Evolutionary conservation across 2,329 filamentous ascomycete species (phyloP), one percentile per base, ranked within the genome.

Genomic region (Colletotrichum spinosum): DNA sequence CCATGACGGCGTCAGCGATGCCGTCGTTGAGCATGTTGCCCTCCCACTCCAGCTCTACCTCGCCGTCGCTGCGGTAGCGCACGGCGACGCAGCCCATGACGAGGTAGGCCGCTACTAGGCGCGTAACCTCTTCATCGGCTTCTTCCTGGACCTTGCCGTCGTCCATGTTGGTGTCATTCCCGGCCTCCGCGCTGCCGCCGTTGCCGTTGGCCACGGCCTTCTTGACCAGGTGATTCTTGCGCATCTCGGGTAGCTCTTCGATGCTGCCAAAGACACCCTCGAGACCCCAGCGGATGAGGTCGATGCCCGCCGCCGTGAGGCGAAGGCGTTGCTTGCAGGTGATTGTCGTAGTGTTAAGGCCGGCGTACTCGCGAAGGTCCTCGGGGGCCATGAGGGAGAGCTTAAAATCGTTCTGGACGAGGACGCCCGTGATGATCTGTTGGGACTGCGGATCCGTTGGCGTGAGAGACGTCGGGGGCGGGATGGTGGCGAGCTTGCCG

Each of bases 371-470:
- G 67, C 94, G 90, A 39, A 99, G 84, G 75, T 99, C 96, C 72
- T 98, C 96, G 0, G 96, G 94, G 1, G 94, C 94, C 95, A 99
- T 98, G 39, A 99, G 84, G 0, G 92, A 97, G 74, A 99, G 88
- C 77, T 98, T 97, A 78, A 99, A 98, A 76, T 97, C 96, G 76
- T 97, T 98, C 71, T 98, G 95, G 8, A 99, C 94, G 13, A 99
- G 84, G 0, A 99, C 96, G 35, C 96, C 96, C 0, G 91, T 92
- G 71, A 99, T 88, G 48, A 98, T 83, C 60, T 81, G 81, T 10
- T 74, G 73, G 25, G 71, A 62, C 0, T 76, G 75, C 37, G 77
- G 72, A 33, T 74, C 75, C 49, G 75, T 74, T 2, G 72, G 67
- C 7, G 70, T 69, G 25, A 77, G 62, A 11, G 78, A 77, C 13